These are phyloP conservation scores for Erodium maritimum DNA, from an alignment of 345 rosid species.

Conservation along the genomic window DNA sequence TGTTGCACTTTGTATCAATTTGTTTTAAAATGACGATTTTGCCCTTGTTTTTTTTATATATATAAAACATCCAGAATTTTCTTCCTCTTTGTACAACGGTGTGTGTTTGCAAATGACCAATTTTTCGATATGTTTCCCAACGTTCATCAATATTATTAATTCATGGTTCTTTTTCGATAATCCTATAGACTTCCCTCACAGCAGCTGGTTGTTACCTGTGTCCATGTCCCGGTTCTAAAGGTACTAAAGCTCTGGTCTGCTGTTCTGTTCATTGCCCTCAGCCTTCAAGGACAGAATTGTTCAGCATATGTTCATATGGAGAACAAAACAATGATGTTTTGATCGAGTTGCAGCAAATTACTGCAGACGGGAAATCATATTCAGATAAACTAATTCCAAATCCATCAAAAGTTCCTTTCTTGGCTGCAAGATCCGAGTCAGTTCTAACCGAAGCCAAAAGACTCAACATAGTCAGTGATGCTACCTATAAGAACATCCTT, in stretches of 20 bases:
- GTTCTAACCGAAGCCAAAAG: slow-evolving; percentile 53
- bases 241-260: slow-evolving; percentile 62
- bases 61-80: no score
- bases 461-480: slow-evolving; percentile 50
- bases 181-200: slow-evolving; percentile 63
- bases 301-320: slow-evolving; percentile 15
- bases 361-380: slow-evolving; percentile 28
- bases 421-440: slow-evolving; percentile 37
- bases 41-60: no score
- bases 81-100: no score
- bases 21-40: no score
- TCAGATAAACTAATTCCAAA: slow-evolving; percentile 20
- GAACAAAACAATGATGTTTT: slow-evolving; percentile 13
- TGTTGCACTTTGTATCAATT: no score
- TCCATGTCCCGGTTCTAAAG: slow-evolving; percentile 81
- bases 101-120: background rate
- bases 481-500: slow-evolving; percentile 36
- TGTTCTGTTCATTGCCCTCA: slow-evolving; percentile 54
- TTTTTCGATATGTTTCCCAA: no score
- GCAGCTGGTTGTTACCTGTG: slow-evolving; percentile 92
- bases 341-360: slow-evolving; percentile 31
- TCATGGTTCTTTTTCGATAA: slow-evolving; percentile 9
- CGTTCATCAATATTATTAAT: background rate
- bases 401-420: slow-evolving; percentile 33
- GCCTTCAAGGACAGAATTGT: slow-evolving; percentile 40